phyloP scores from a whole-genome alignment of 2,329 filamentous ascomycete genomes.

The Ceratocystis alfenasii region DNA sequence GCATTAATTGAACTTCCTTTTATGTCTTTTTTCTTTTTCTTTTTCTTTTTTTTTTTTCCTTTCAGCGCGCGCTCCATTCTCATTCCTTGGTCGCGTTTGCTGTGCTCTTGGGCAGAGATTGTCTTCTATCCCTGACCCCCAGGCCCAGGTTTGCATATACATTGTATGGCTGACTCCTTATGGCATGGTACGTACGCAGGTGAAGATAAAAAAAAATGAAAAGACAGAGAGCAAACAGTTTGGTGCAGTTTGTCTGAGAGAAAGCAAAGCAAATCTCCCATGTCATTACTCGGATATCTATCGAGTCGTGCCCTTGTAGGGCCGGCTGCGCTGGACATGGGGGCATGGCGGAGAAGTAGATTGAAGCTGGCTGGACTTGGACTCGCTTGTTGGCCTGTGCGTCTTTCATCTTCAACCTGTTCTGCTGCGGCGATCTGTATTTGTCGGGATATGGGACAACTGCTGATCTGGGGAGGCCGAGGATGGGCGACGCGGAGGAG shows the following conservation, averaged over 20 bases:
- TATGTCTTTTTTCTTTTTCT: background rate
- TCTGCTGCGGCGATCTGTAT: background rate
- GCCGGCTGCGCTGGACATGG: too few species aligned
- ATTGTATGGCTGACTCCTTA: background rate
- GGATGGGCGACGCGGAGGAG: background rate
- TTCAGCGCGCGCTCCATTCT: background rate
- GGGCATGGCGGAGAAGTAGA: too few species aligned
- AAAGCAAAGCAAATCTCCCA: too few species aligned
- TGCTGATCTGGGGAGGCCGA: background rate
- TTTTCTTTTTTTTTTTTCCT: background rate
- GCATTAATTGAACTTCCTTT: background rate
- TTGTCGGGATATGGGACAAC: background rate
- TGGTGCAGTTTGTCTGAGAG: background rate
- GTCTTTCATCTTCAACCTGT: background rate
- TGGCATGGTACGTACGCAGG: background rate
- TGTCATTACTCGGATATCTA: too few species aligned
- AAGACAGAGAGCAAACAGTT: background rate
- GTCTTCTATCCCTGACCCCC: background rate
- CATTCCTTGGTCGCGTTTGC: background rate
- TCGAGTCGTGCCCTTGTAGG: too few species aligned
- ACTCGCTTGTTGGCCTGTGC: background rate
- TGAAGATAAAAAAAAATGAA: background rate
- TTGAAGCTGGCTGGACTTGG: too few species aligned
- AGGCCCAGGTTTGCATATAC: background rate
- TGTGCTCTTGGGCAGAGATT: background rate